Base-by-base conservation (phyloP, 2,329 filamentous ascomycete species). In the Fusarium sororula region DNA sequence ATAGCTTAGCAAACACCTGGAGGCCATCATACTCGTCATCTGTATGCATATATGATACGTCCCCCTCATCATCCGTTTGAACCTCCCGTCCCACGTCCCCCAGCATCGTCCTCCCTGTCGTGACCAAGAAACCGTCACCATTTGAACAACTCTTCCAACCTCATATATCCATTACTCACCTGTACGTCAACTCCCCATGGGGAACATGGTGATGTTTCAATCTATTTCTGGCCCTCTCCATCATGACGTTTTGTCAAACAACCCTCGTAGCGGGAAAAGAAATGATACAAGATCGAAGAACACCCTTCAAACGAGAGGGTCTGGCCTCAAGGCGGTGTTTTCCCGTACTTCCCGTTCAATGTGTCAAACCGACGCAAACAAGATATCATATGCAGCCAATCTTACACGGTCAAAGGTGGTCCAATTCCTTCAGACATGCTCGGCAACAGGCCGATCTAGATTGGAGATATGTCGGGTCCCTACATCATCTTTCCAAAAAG, bases 61-160 rank as follows among this genome's bases (percentile, higher is more conserved):
- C 15, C 62, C 59, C 39, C 61, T 63, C 35, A 37, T 64, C 66
- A 35, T 72, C 65, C 66, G 74, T 79, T 77, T 75, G 66, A 48
- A 56, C 59, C 60, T 63, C 61, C 48, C 57, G 72, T 79, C 75
- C 42, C 68, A 79, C 78, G 73, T 80, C 64, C 47, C 72, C 54
- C 77, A 71, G 45, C 76, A 68, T 76, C 66, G 24, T 45, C 30
- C 47, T 44, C 20, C 39, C 41, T 76, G 73, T 42, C 47, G 78
- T 80, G 70, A 63, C 70, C 64, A 62, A 73, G 57, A 65, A 63
- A 59, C 15, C 37, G 51, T 63, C 60, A 48, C 50, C 60, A 38
- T 50, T 24, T 20, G 12, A 42, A 13, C 18, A 45, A 37, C 3
- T 22, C 18, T 32, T 17, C 24, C 39, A 50, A 37, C 41, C 30